Base-by-base conservation (phyloP, 352 stramenopile species). In the Phytophthora colocasiae region DNA sequence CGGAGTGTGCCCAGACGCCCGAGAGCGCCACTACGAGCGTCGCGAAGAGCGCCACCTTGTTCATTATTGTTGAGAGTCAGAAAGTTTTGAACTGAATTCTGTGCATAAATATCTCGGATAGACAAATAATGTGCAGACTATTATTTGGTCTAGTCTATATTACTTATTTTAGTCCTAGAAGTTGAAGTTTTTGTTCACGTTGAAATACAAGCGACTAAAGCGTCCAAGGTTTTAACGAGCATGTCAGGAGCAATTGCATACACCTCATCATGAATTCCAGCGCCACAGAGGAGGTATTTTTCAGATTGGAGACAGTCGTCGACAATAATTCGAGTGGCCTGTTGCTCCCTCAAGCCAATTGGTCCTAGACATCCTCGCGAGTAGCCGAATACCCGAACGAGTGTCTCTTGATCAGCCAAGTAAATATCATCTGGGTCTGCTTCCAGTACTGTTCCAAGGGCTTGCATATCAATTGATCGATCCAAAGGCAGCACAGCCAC, bases 311-410 rank as follows among this genome's bases (percentile, higher is more conserved):
- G 31, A 26, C 48, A 45, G 8, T 55, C 49, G 44, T 93, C 82
- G 15, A 93, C 9, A 10, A 93, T 65, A n/a, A 93, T 59, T n/a
- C 52, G 68, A n/a, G 86, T 76, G 0, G 32, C 56, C 3, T 66
- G 31, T 34, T 89, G 78, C 44, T 88, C 64, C 22, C 84, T 80
- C 14, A 93, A 65, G 1, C 84, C 84, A 29, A 93, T 69, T 8
- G 84, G 84, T 3, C 84, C 84, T 34, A 91, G 71, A 40, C 71
- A 84, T n/a, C 84, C 84, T 26, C 80, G 77, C 7, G 66, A 43
- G 47, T 90, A 93, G 4, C 84, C 84, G 67, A 93, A 93, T 9
- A 90, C 76, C 22, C 76, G 75, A 39, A 90, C 46, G 14, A 93
- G 59, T 4, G 77, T 87, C 77, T 80, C 68, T 79, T 73, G 64